phyloP scores from a whole-genome alignment of 2,329 filamentous ascomycete genomes.

The Penicillium occitanis region DNA sequence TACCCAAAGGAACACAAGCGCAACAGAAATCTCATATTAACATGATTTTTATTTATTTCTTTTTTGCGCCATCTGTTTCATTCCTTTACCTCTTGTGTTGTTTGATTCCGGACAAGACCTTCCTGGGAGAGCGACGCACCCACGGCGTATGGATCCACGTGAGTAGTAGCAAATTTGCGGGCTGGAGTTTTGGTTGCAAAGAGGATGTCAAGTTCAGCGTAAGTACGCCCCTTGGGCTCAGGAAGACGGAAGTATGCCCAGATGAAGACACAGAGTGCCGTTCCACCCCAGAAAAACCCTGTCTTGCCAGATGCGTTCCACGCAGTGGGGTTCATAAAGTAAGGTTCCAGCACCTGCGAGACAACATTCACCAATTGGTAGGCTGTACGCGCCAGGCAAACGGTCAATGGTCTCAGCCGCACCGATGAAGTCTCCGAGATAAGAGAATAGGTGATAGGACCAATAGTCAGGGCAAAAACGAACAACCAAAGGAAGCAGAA shows the following conservation, averaged over 20 bases:
- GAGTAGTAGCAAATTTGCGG: constrained; percentile 35
- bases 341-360: constrained; percentile 42
- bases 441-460: constrained; percentile 46
- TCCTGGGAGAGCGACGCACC: constrained; percentile 44
- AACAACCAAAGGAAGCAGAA: constrained; percentile 41
- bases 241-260: constrained; percentile 30
- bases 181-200: constrained; percentile 25
- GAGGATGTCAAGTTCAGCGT: constrained; percentile 34
- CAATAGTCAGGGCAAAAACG: constrained; percentile 43
- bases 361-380: constrained; percentile 24
- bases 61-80: no score
- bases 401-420: no score
- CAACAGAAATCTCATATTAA: no score
- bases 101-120: constrained; percentile 46
- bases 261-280: constrained; percentile 6
- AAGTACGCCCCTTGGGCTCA: constrained; percentile 32
- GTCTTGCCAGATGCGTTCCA: constrained; percentile 38
- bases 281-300: constrained; percentile 22
- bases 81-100: no score
- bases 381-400: no score
- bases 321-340: constrained; percentile 42
- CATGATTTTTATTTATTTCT: no score
- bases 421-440: constrained; percentile 42
- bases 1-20: no score
- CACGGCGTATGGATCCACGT: constrained; percentile 27